Base-by-base conservation (phyloP, 2,329 filamentous ascomycete genomes). In the Hypocreales sp. region DNA sequence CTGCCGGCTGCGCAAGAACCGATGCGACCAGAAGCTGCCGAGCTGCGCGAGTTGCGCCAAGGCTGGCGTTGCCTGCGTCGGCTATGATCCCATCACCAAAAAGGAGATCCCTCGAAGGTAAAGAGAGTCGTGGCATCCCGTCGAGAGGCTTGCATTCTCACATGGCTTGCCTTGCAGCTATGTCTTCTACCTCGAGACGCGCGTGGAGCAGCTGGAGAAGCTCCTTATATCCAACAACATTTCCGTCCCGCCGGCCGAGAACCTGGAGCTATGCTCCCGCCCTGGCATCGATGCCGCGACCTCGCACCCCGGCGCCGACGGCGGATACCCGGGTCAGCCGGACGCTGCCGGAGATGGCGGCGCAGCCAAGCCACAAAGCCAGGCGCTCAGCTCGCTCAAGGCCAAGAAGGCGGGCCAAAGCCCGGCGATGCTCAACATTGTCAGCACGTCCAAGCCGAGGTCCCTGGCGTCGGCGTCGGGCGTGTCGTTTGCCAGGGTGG, bases 51-150 rank as follows among this genome's bases (percentile, higher is more conserved):
- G 81, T 40, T 95, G 87, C 55, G 83, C 86, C 50, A 94, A 94
- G 58, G 86, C 81, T n/a, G 69, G 71, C 32, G 81, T 92, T 24
- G 77, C 80, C 39, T 95, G 90, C 50, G 83, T 94, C 27, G 87
- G 87, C 35, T 94, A 93, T 52, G 87, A 95, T 48, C 86, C 87
- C 19, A 93, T 94, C 45, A 92, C 83, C 15, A 94, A 94, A 63
- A 76, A 81, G 46, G 84, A 94, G 55, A 93, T 95, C 32, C 87
- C 87, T 26, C 71, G 86, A 53, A 84, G 77, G 61, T 93, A 76
- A 58, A 79, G 7, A n/a, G n/a, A n/a, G n/a, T n/a, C n/a, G n/a
- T n/a, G n/a, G n/a, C n/a, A n/a, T n/a, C n/a, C n/a, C n/a, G n/a
- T n/a, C n/a, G n/a, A n/a, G n/a, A n/a, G n/a, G n/a, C n/a, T n/a